Base-by-base conservation (phyloP, 2,329 filamentous ascomycete genomes). In the Beauveria brongniartii region DNA sequence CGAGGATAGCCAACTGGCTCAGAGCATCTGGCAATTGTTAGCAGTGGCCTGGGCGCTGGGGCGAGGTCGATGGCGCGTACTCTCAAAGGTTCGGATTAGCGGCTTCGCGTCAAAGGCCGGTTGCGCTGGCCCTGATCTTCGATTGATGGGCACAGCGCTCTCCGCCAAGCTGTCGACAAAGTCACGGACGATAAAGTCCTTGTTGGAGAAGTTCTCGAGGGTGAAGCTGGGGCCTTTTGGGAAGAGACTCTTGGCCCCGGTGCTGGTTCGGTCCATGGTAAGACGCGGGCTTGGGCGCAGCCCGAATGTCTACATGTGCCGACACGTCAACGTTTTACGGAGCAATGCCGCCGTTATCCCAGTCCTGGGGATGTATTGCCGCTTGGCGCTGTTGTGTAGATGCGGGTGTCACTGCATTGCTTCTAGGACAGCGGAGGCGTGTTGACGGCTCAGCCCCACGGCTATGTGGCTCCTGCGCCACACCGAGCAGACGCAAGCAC, bases 181-280 rank as follows among this genome's bases (percentile, higher is more conserved):
- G 77, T 99, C 94, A 70, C 96, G 92, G 66, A 97, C 93, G 65
- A 97, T 97, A 71, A 97, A 99, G 76, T 97, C 94, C 69, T 90
- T 90, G 72, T 82, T 90, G 61, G 90, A 90, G 75, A 92, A 91
- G 76, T 92, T 92, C 50, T 96, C 91, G 63, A 97, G 81, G 10
- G 86, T 91, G 77, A 97, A 97, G 73, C 82, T 88, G 63, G 91
- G 90, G 44, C 88, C 90, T 73, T 85, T 86, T 61, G 89, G 88
- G 71, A 90, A 93, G 70, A 92, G 81, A 66, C 86, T 81, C 75
- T 86, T 82, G 67, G 84, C 81, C 63, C 79, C 80, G 64, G 72
- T 73, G 68, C 71, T 73, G 65, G 76, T 71, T 67, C 76, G 73
- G 67, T 77, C 76, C 75, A 78, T 78, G 69, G 66, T 72, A 3